A percentile compares a stretch with the other conserved stretches of the same genome.
phyloP scores from a whole-genome alignment of 2,329 filamentous ascomycete genomes.

The Fusarium decemcellulare region DNA sequence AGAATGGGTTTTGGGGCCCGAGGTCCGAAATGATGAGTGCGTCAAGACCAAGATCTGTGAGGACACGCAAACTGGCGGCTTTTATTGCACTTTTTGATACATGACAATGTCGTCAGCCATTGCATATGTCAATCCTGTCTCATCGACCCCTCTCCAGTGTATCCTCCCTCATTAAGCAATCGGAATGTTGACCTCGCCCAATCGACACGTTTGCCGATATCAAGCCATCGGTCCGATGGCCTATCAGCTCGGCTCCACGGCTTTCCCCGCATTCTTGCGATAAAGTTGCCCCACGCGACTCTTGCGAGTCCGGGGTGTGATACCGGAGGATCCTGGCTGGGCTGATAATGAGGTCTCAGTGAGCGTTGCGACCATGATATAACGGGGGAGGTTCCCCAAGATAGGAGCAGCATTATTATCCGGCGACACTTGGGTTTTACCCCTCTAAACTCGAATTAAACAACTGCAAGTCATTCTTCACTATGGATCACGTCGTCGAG shows the following conservation, averaged over 20 bases:
- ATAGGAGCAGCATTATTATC: no score
- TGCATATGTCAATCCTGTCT: no score
- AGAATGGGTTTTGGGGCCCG: neutral
- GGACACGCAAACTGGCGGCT: neutral
- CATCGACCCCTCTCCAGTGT: no score
- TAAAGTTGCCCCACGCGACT: neutral
- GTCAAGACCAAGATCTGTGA: neutral
- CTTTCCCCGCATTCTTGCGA: constrained; percentile 25
- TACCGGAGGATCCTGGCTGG: no score
- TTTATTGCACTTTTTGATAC: constrained; percentile 10
- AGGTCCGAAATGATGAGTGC: neutral
- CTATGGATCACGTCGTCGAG: constrained; percentile 7
- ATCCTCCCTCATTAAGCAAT: neutral
- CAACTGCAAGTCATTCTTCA: no score
- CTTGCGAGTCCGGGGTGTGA: neutral
- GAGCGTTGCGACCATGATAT: no score
- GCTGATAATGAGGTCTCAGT: no score
- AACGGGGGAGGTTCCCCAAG: no score
- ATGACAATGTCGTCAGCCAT: no score
- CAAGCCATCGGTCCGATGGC: constrained; percentile 23
- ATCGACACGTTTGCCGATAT: constrained; percentile 20
- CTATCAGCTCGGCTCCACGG: constrained; percentile 15
- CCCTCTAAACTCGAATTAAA: no score
- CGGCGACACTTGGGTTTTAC: no score
- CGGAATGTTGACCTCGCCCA: constrained; percentile 14